Evolutionary conservation across 805 yeast species (phyloP), one percentile per base, ranked within the genome.

Genomic region (Wickerhamiella brachini): DNA sequence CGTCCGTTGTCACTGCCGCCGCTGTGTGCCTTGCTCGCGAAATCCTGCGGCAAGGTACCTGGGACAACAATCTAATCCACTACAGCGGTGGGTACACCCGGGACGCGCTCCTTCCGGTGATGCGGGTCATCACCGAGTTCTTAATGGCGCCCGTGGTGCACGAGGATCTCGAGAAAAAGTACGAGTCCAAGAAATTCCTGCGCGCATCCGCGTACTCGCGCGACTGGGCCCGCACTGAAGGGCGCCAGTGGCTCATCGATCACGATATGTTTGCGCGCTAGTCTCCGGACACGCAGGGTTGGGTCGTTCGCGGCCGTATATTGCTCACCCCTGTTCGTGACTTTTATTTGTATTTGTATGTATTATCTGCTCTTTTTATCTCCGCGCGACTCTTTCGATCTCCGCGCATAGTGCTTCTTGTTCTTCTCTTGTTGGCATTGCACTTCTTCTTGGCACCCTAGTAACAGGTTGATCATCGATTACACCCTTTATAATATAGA

Each of bases 141-240:
- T 60, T 71, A 21, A 78, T 80, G 44, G 75, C 82, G 45, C 95
- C 95, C 10, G 85, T 88, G 49, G 81, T 79, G 53, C 95, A 89
- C 68, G 95, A 86, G 62, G 95, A 87, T 65, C 87, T 90, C 62
- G 88, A 87, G 72, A 85, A 84, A 64, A 93, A 93, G 69, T 93
- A 93, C 65, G 90, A 95, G 47, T 79, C 93, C 31, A 80, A 87
- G 64, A 83, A 85, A 65, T 88, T 82, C 64, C 78, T 93, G 83
- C 85, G 86, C 67, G 74, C 71, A 2, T 63, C 71, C 10, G 51
- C 65, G 18, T 51, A 62, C 17, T 62, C 69, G 42, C 61, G 68
- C 17, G 55, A 57, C 13, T 69, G 70, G 70, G 67, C 65, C 49
- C 60, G 61, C 55, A 53, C 54, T 34, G 46, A 52, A 23, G 29